Evolutionary conservation across 305 asterid genomes (phyloP).

Genomic region (Fraxinus latifolia): DNA sequence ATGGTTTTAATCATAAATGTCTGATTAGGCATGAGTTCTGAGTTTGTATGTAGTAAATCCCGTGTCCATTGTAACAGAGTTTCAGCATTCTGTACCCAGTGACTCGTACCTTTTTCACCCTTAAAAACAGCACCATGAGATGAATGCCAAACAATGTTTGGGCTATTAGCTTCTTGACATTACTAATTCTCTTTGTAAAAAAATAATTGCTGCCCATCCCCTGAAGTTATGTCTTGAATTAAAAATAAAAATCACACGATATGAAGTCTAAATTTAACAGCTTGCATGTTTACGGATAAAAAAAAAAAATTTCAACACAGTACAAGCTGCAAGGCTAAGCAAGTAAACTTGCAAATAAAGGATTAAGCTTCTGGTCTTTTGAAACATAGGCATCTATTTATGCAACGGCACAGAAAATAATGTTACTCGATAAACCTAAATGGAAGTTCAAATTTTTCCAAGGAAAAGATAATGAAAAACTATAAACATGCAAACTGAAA

Average conservation of each 20-base stretch:
- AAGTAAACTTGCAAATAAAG: background rate
- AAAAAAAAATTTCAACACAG: background rate
- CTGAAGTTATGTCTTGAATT: background rate
- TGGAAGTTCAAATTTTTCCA: background rate
- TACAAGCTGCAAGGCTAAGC: background rate
- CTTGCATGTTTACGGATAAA: background rate
- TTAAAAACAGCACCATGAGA: background rate
- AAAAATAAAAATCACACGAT: background rate
- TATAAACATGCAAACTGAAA: slow-evolving; percentile 10
- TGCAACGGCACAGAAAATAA: background rate
- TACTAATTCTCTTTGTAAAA: background rate
- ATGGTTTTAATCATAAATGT: background rate
- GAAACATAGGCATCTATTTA: background rate
- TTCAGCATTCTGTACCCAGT: slow-evolving; percentile 3
- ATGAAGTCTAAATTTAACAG: background rate
- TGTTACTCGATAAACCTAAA: background rate
- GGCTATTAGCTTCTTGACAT: background rate
- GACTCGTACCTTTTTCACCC: background rate
- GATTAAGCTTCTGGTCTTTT: background rate
- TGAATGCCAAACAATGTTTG: background rate
- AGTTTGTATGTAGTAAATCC: background rate
- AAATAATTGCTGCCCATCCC: background rate
- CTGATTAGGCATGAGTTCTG: background rate
- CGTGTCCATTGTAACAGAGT: background rate
- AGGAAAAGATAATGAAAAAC: background rate